Evolutionary conservation across 352 stramenopile species (phyloP).

Genomic region (Phytopythium cucurbitacearum): DNA sequence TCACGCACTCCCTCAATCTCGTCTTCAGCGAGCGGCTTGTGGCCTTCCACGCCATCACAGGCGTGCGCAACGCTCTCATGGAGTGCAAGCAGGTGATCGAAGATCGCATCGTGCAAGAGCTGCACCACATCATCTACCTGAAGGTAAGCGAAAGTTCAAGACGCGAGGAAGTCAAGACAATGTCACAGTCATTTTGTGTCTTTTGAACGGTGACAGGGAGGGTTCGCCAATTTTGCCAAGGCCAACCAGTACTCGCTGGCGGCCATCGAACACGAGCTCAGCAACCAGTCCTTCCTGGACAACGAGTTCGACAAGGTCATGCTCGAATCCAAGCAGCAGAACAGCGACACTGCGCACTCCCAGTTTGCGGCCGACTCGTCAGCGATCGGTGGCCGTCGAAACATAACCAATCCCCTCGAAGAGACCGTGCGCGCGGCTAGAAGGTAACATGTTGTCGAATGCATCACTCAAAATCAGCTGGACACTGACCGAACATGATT

Average conservation of each 20-base stretch:
- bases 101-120: constrained; percentile 66
- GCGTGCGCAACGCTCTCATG: constrained; percentile 74
- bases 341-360: constrained; percentile 10
- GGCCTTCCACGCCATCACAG: constrained; percentile 72
- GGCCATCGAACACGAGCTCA: constrained; percentile 69
- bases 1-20: constrained; percentile 67
- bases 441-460: constrained; percentile 27
- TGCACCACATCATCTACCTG: constrained; percentile 71
- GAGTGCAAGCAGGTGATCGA: constrained; percentile 84
- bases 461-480: background rate
- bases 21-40: constrained; percentile 79
- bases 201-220: constrained; percentile 14
- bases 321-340: constrained; percentile 24
- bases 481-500: background rate
- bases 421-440: constrained; percentile 57
- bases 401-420: constrained; percentile 42
- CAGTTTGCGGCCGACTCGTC: constrained; percentile 4
- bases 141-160: constrained; percentile 23
- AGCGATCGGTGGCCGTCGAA: background rate
- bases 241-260: constrained; percentile 67
- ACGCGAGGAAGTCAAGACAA: too few relatives aligned
- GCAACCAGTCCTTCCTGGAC: constrained; percentile 51
- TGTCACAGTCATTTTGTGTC: background rate
- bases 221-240: constrained; percentile 55
- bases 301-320: constrained; percentile 60